Evolutionary conservation across 1,284 basidiomycete genomes (phyloP).

Genomic region (Apiotrichum laibachii): DNA sequence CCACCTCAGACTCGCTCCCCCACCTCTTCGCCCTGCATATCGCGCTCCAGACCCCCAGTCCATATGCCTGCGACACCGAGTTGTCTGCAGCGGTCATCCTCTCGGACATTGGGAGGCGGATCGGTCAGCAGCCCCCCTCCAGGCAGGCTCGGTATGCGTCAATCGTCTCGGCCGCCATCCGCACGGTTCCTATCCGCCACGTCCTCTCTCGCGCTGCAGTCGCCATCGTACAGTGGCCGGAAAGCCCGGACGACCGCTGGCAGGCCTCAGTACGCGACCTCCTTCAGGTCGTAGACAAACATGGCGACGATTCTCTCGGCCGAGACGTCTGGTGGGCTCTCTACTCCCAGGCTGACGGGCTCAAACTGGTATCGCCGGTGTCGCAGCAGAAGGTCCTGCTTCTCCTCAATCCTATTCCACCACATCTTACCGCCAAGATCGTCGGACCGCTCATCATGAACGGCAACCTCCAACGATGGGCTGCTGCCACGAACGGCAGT

Average conservation of each 20-base stretch:
- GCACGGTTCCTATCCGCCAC: slow-evolving; percentile 1
- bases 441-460: slow-evolving; percentile 2
- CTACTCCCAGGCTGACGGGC: not conserved
- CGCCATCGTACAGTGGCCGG: slow-evolving; percentile 13
- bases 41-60: slow-evolving; percentile 14
- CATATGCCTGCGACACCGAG: slow-evolving; percentile 16
- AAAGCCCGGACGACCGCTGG: slow-evolving; percentile 9
- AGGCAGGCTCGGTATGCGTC: slow-evolving; percentile 18
- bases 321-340: slow-evolving; percentile 32
- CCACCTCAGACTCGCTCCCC: slow-evolving; percentile 1
- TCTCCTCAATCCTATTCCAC: slow-evolving; percentile 6
- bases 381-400: slow-evolving; percentile 6
- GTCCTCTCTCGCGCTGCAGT: slow-evolving; percentile 21
- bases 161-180: slow-evolving; percentile 9
- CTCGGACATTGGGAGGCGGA: slow-evolving; percentile 11
- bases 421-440: not conserved
- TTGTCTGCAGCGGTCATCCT: slow-evolving; percentile 18
- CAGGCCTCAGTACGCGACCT: slow-evolving; percentile 11
- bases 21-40: slow-evolving; percentile 23
- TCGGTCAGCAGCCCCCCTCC: not conserved
- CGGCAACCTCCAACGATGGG: slow-evolving; percentile 7
- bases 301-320: slow-evolving; percentile 15
- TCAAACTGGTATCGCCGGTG: slow-evolving; percentile 4
- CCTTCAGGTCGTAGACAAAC: slow-evolving; percentile 7
- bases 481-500: not conserved